A percentile compares a stretch with the other conserved stretches of the same genome.
Conservation (phyloP, 2,329 filamentous ascomycete genomes). For the Aspergillus nomiae region DNA sequence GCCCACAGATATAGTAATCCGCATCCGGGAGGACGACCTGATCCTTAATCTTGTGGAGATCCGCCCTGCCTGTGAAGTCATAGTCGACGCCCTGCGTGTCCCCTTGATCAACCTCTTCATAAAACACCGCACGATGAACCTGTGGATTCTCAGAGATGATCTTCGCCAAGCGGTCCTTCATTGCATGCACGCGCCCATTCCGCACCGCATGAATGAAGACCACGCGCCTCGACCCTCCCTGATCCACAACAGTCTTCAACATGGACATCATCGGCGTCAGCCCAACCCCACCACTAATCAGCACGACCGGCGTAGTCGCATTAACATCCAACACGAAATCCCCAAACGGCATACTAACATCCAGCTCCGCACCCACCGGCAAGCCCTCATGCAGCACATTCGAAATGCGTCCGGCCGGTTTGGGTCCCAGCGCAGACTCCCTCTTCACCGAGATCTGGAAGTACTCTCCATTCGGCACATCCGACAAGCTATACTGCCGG, state of each 20-base stretch:
- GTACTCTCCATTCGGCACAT: slow-evolving; percentile 60
- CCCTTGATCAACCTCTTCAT: slow-evolving; percentile 49
- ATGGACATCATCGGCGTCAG: slow-evolving; percentile 63
- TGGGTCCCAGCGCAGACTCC: slow-evolving; percentile 55
- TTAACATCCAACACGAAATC: slow-evolving; percentile 58
- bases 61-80: slow-evolving; percentile 59
- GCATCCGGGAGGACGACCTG: slow-evolving; percentile 58
- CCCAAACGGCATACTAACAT: slow-evolving; percentile 67
- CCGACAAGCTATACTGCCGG: slow-evolving; percentile 72
- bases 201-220: slow-evolving; percentile 63
- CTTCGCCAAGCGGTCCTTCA: slow-evolving; percentile 49
- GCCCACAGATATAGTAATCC: slow-evolving; percentile 73
- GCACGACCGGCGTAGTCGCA: slow-evolving; percentile 53
- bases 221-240: slow-evolving; percentile 51
- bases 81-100: slow-evolving; percentile 60
- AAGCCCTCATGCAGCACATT: slow-evolving; percentile 67
- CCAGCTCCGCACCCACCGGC: slow-evolving; percentile 61
- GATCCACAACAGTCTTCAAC: slow-evolving; percentile 53
- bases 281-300: slow-evolving; percentile 64
- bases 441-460: slow-evolving; percentile 73
- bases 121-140: slow-evolving; percentile 60
- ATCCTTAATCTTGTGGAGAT: slow-evolving; percentile 58
- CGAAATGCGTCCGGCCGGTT: slow-evolving; percentile 64
- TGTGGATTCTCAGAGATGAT: slow-evolving; percentile 60
- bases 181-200: slow-evolving; percentile 50